These are phyloP conservation scores for Solanum hybrid DNA, from an alignment of 305 asterid genomes.

Conservation along the genomic window DNA sequence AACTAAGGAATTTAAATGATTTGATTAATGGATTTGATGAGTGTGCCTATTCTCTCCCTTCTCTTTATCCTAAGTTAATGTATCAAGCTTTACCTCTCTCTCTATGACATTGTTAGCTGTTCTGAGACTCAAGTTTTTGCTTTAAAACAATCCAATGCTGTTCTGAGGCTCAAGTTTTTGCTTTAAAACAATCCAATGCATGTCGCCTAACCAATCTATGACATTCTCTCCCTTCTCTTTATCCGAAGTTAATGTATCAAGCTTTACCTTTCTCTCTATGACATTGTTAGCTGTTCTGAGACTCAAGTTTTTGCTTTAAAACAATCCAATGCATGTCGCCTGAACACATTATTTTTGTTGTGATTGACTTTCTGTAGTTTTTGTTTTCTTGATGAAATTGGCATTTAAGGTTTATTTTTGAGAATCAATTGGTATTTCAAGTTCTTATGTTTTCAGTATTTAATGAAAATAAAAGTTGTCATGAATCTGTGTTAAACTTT, in stretches of 20 bases:
- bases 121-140: not conserved
- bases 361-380: not conserved
- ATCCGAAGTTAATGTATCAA: not conserved
- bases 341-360: not conserved
- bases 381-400: not conserved
- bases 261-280: not conserved
- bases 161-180: no score
- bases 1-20: not conserved
- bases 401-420: not conserved
- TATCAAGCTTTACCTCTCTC: not conserved
- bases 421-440: not conserved
- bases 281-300: not conserved
- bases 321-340: not conserved
- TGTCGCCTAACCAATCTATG: no score
- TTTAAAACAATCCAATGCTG: not conserved
- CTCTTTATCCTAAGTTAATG: not conserved
- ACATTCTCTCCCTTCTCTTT: not conserved
- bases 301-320: not conserved
- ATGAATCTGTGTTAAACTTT: not conserved
- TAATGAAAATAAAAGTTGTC: not conserved
- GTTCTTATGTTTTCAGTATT: not conserved
- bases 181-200: no score
- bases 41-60: not conserved
- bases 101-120: not conserved
- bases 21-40: not conserved